phyloP scores from a whole-genome alignment of 2,329 filamentous ascomycete genomes.

The Paracamarosporium sp. region DNA sequence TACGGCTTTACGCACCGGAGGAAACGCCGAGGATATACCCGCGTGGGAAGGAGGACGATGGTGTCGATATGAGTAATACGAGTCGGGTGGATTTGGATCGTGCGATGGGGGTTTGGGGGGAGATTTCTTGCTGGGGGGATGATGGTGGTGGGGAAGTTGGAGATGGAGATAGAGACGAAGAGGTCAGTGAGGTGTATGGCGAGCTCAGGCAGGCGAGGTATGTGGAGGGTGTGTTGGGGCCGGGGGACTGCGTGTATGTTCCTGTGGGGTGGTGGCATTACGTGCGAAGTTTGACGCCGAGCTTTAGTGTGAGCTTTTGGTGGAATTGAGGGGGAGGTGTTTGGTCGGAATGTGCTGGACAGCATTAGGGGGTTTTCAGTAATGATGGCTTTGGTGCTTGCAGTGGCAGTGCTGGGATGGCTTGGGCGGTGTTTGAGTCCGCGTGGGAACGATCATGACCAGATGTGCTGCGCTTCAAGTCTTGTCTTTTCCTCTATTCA shows the following conservation, averaged over 20 bases:
- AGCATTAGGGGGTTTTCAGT: too few species aligned
- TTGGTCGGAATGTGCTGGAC: too few species aligned
- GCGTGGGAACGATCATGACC: too few species aligned
- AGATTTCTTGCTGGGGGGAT: constrained; percentile 25
- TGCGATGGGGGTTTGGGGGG: constrained; percentile 62
- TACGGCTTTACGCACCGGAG: constrained; percentile 83
- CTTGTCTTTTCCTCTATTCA: too few species aligned
- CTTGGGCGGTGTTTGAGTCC: too few species aligned
- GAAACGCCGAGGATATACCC: constrained; percentile 65
- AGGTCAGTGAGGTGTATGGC: constrained; percentile 49
- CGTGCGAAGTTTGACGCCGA: constrained; percentile 81
- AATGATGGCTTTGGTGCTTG: too few species aligned
- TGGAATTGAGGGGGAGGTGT: constrained; percentile 59
- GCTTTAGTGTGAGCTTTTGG: constrained; percentile 97
- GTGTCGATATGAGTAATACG: constrained; percentile 93
- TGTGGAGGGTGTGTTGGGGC: constrained; percentile 77
- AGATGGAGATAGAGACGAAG: constrained; percentile 46
- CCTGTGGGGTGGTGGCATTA: constrained; percentile 99
- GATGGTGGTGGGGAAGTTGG: constrained; percentile 25
- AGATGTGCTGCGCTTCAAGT: too few species aligned
- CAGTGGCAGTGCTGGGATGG: too few species aligned
- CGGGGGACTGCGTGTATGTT: constrained; percentile 87
- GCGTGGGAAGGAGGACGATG: constrained; percentile 65
- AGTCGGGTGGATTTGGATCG: constrained; percentile 76
- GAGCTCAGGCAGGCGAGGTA: constrained; percentile 68